Conservation (phyloP, 805 yeast species). For the Nakazawaea peltata region DNA sequence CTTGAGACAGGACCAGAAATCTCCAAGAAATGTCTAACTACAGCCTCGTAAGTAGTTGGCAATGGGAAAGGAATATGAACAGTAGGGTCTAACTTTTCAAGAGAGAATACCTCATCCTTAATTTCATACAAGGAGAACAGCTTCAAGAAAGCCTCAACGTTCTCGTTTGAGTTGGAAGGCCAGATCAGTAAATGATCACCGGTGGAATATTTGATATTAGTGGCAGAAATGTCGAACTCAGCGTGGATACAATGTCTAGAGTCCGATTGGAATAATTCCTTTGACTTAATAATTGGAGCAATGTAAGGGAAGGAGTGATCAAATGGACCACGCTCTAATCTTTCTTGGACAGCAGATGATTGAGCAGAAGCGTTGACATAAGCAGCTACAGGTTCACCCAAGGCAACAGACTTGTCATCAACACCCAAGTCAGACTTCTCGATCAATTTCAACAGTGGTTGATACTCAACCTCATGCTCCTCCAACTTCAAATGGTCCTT, state of each 20-base stretch:
- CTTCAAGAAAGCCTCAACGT: slow-evolving; percentile 55
- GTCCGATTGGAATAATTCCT: slow-evolving; percentile 60
- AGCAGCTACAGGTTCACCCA: slow-evolving; percentile 76
- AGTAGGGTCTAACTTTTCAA: slow-evolving; percentile 67
- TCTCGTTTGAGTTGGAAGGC: slow-evolving; percentile 82
- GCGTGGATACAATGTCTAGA: slow-evolving; percentile 82
- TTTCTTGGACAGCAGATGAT: slow-evolving; percentile 18
- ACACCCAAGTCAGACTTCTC: slow-evolving; percentile 27
- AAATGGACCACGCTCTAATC: slow-evolving; percentile 59
- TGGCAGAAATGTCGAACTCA: slow-evolving; percentile 73
- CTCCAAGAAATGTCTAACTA: slow-evolving; percentile 79
- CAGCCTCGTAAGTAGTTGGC: slow-evolving; percentile 86
- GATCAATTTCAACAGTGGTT: slow-evolving; percentile 50
- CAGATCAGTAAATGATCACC: slow-evolving; percentile 96
- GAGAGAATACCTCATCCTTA: slow-evolving; percentile 47
- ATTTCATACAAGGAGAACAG: slow-evolving; percentile 54
- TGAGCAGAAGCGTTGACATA: slow-evolving; percentile 33
- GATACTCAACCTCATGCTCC: slow-evolving; percentile 74
- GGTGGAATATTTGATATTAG: slow-evolving; percentile 78
- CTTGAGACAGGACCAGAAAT: slow-evolving; percentile 92
- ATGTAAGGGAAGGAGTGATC: slow-evolving; percentile 76
- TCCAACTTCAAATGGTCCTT: slow-evolving; percentile 57
- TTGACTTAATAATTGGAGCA: slow-evolving; percentile 53
- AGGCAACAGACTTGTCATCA: slow-evolving; percentile 33
- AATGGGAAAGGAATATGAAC: slow-evolving; percentile 49